These are phyloP conservation scores for Symbiodinium pilosum DNA, from an alignment of 73 alveolate species.

Conservation along the genomic window DNA sequence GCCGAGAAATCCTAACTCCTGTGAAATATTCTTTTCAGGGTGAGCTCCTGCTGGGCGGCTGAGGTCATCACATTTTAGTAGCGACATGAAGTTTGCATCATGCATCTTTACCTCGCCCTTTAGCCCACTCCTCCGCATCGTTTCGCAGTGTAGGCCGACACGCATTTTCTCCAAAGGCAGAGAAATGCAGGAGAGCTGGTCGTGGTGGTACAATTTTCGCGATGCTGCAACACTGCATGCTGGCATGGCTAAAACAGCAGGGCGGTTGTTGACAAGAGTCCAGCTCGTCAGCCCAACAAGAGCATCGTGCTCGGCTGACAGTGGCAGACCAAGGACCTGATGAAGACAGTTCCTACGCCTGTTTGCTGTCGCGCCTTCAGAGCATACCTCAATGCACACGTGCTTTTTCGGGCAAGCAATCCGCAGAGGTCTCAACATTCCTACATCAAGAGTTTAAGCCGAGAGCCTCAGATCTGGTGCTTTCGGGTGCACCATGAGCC, in stretches of 20 bases:
- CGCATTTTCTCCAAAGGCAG: background rate
- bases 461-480: background rate
- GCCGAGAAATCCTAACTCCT: constrained; percentile 40
- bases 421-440: background rate
- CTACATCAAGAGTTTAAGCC: background rate
- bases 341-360: constrained; percentile 8
- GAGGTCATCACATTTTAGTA: background rate
- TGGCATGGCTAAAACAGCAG: background rate
- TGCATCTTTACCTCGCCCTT: too few relatives aligned
- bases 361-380: background rate
- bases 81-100: too few relatives aligned
- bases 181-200: background rate
- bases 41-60: background rate
- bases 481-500: too few relatives aligned
- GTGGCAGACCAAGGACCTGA: background rate
- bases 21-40: constrained; percentile 73
- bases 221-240: background rate
- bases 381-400: background rate
- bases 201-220: background rate
- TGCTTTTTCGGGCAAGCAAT: background rate
- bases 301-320: background rate
- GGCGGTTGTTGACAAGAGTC: background rate
- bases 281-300: background rate
- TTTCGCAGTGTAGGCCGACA: background rate
- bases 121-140: too few relatives aligned